Evolutionary conservation across 2,329 filamentous ascomycete genomes (phyloP).

Genomic region (Exophiala oligosperma): DNA sequence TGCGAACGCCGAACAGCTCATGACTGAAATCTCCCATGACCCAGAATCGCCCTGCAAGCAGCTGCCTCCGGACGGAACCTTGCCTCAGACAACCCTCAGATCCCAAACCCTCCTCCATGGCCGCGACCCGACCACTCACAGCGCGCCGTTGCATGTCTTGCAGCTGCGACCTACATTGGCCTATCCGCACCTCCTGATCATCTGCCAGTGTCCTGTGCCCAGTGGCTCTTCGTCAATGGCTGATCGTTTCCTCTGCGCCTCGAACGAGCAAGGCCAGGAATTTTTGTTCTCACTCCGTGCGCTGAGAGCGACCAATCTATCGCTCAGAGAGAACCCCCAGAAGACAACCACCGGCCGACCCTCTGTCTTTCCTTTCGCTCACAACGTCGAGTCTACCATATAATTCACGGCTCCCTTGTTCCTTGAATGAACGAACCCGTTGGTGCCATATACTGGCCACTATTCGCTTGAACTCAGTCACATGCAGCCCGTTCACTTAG

Average conservation of each 20-base stretch:
- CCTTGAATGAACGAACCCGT: constrained; percentile 10
- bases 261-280: constrained; percentile 20
- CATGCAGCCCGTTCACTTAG: constrained; percentile 21
- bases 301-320: constrained; percentile 15
- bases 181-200: constrained; percentile 27
- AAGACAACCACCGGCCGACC: constrained; percentile 5
- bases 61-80: constrained; percentile 18
- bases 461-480: constrained; percentile 22
- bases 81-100: constrained; percentile 16
- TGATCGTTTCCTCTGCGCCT: constrained; percentile 23
- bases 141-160: constrained; percentile 26
- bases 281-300: constrained; percentile 20
- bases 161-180: constrained; percentile 25
- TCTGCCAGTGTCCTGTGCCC: constrained; percentile 24
- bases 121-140: constrained; percentile 24
- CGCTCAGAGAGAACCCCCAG: constrained; percentile 9
- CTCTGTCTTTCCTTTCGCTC: constrained; percentile 14
- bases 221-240: constrained; percentile 22
- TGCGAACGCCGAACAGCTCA: constrained; percentile 12
- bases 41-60: constrained; percentile 6
- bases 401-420: neutral
- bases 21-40: constrained; percentile 1
- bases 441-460: constrained; percentile 19
- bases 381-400: neutral
- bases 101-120: constrained; percentile 15